phyloP scores from a whole-genome alignment of 2,329 filamentous ascomycete genomes.

The Aspergillus sp. region DNA sequence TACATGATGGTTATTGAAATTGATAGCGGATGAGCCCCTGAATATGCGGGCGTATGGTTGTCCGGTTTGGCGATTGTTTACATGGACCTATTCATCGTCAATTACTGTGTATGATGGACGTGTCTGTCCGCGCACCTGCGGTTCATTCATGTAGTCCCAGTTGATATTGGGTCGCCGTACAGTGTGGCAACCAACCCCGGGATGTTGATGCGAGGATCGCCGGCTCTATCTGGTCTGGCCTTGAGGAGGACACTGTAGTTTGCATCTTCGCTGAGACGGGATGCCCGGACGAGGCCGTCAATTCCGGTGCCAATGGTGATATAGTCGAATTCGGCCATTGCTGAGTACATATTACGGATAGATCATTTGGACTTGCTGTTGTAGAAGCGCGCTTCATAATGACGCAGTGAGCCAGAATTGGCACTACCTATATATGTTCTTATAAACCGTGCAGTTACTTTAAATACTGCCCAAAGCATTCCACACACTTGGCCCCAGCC shows the following conservation, averaged over 20 bases:
- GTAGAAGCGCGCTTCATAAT: too few species aligned
- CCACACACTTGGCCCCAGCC: constrained; percentile 8
- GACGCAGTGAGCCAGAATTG: too few species aligned
- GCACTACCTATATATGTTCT: too few species aligned
- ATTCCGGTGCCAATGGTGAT: constrained; percentile 26
- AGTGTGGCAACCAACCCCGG: constrained; percentile 13
- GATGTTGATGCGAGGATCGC: constrained; percentile 15
- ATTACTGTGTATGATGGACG: neutral
- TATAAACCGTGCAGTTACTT: neutral
- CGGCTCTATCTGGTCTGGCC: constrained; percentile 16
- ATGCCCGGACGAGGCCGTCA: constrained; percentile 25
- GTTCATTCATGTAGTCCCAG: constrained; percentile 18
- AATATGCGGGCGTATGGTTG: constrained; percentile 44
- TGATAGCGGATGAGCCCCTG: constrained; percentile 42
- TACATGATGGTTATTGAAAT: constrained; percentile 26
- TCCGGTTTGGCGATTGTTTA: constrained; percentile 33
- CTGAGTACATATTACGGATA: too few species aligned
- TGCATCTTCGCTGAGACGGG: constrained; percentile 22
- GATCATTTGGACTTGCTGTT: too few species aligned
- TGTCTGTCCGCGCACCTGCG: constrained; percentile 13
- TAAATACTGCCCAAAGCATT: constrained; percentile 10
- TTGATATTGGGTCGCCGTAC: constrained; percentile 17
- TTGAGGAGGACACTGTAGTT: constrained; percentile 20
- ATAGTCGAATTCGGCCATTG: constrained; percentile 13
- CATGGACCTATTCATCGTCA: constrained; percentile 11